Evolutionary conservation across 2,329 filamentous ascomycete genomes (phyloP).

Genomic region (Tympanopsis confertula): DNA sequence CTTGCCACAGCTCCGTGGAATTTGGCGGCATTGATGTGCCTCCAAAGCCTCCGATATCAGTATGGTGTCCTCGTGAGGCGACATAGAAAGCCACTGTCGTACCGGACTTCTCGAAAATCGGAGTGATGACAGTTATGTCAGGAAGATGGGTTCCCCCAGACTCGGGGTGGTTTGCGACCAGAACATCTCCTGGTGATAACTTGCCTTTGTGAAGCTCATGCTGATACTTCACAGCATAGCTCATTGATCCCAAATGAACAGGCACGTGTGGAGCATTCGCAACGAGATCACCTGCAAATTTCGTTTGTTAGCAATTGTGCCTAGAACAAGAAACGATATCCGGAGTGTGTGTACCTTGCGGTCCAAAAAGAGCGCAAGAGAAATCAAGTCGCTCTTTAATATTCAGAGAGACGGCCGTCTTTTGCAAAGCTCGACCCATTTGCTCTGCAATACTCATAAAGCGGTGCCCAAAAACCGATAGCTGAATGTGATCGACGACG

Average conservation of each 20-base stretch:
- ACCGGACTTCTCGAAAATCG: background rate
- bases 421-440: conserved; percentile 60
- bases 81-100: background rate
- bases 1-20: background rate
- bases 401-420: conserved; percentile 59
- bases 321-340: too few species aligned
- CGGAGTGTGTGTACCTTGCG: too few species aligned
- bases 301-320: too few species aligned
- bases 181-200: background rate
- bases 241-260: background rate
- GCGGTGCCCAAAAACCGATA: conserved; percentile 58
- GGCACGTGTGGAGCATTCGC: background rate
- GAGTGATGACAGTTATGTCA: background rate
- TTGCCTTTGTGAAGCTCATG: background rate
- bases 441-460: conserved; percentile 68
- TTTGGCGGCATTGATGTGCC: background rate
- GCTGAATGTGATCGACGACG: conserved; percentile 45
- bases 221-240: background rate
- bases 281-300: background rate
- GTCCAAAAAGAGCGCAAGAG: conserved; percentile 52
- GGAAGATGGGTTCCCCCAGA: background rate
- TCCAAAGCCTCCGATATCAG: background rate
- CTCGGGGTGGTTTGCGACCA: background rate
- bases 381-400: conserved; percentile 64
- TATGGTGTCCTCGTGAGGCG: background rate